These are phyloP conservation scores for Hygrophoropsis aurantiaca DNA, from an alignment of 768 basidiomycete species.

Conservation along the genomic window DNA sequence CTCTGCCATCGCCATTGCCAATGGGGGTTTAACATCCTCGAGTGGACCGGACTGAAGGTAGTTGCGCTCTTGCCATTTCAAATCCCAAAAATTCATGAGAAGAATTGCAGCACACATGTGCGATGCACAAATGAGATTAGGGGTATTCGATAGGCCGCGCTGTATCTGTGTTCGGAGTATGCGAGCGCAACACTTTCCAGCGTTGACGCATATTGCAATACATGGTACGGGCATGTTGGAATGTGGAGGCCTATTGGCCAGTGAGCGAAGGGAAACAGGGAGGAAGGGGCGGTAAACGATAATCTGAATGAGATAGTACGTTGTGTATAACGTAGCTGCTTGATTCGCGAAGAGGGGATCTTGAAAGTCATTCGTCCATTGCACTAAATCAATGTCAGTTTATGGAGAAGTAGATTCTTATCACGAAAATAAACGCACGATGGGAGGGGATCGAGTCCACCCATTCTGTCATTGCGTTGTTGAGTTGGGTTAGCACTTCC, in stretches of 20 bases:
- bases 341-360: slow-evolving; percentile 52
- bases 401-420: neutral
- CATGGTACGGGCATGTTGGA: slow-evolving; percentile 45
- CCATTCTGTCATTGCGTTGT: slow-evolving; percentile 73
- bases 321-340: slow-evolving; percentile 53
- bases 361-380: slow-evolving; percentile 55
- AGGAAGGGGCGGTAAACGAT: slow-evolving; percentile 73
- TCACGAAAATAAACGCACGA: slow-evolving; percentile 39
- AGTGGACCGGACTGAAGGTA: slow-evolving; percentile 20
- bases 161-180: slow-evolving; percentile 55
- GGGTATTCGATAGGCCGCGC: slow-evolving; percentile 44
- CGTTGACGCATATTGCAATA: slow-evolving; percentile 56
- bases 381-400: slow-evolving; percentile 37
- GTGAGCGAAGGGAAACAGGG: slow-evolving; percentile 35
- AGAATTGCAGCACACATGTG: slow-evolving; percentile 54
- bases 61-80: slow-evolving; percentile 45
- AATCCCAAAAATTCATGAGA: slow-evolving; percentile 58
- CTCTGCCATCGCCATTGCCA: slow-evolving; percentile 27
- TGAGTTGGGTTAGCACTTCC: slow-evolving; percentile 64
- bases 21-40: slow-evolving; percentile 31
- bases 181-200: slow-evolving; percentile 58
- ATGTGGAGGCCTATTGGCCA: slow-evolving; percentile 20
- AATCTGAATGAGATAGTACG: slow-evolving; percentile 65
- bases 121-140: slow-evolving; percentile 43
- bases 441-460: slow-evolving; percentile 65